Evolutionary conservation across 2,329 filamentous ascomycete genomes (phyloP), one percentile per base, ranked within the genome.

Genomic region (Clarireedia hainanense): DNA sequence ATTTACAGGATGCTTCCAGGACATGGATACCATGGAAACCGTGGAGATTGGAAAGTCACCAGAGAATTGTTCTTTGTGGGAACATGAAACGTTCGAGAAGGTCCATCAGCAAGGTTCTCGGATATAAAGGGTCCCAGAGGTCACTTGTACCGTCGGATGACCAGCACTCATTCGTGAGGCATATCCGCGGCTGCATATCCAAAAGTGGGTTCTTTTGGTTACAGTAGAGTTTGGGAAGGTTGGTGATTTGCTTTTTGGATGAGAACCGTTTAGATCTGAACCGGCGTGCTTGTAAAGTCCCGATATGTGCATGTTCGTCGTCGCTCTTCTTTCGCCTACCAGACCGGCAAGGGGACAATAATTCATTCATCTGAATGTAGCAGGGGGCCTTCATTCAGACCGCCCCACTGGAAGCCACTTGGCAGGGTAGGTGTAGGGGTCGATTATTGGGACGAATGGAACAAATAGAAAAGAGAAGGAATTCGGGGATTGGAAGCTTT

Each of bases 81-180:
- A 24, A 23, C 27, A 23, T 64, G 64, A 67, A 67, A 67, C 65
- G 50, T 67, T 67, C 65, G 59, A 57, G 65, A 67, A 67, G 65
- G 51, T 52, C 64, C 61, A 57, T 63, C 59, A 59, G 56, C 63
- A 62, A 56, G 61, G 60, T 59, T 57, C 49, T 36, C 57, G 61
- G 57, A 56, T 57, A 47, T 47, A 47, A 47, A 43, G 17, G 40
- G 30, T 34, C 40, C 40, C 17, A 43, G 40, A 43, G 5, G 40
- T 34, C 10, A 12, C 30, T 34, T 34, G 30, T 43, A 43, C 12
- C 23, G 12, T 43, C 40, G 40, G 40, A 43, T 17, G 40, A 43
- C 40, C 6, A 9, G 40, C n/a, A 23, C n/a, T n/a, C 40, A 12
- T 43, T 43, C 17, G 40, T 3, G 17, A 43, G 17, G 23, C 17